These are phyloP conservation scores for Crithidia brevicula DNA, from an alignment of 208 protist species.

Conservation along the genomic window DNA sequence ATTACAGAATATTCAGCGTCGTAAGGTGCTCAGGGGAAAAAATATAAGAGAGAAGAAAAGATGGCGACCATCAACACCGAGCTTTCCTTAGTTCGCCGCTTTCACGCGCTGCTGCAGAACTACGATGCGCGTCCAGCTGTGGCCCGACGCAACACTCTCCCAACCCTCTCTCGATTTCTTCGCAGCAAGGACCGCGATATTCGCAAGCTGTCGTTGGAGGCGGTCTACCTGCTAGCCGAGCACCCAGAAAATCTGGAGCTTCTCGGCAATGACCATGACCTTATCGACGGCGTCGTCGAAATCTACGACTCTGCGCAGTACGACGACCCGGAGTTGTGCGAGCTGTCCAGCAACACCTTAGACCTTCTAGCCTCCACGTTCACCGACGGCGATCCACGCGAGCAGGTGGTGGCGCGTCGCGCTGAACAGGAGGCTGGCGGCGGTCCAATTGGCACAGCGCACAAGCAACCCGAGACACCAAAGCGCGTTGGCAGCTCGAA, in stretches of 20 bases:
- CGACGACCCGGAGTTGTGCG: constrained; percentile 81
- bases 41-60: no score
- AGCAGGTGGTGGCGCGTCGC: constrained; percentile 26
- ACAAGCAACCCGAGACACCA: background rate
- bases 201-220: constrained; percentile 66
- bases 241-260: constrained; percentile 89
- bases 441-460: background rate
- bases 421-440: constrained; percentile 29
- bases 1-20: no score
- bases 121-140: constrained; percentile 82
- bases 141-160: constrained; percentile 85
- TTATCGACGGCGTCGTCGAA: constrained; percentile 63
- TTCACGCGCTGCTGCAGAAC: constrained; percentile 72
- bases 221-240: constrained; percentile 76
- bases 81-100: constrained; percentile 79
- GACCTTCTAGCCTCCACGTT: constrained; percentile 58
- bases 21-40: no score
- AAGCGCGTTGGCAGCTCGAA: constrained; percentile 25
- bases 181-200: constrained; percentile 81
- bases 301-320: constrained; percentile 78
- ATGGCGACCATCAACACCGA: constrained; percentile 80
- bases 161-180: constrained; percentile 80
- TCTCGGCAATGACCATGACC: constrained; percentile 44
- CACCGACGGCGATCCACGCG: constrained; percentile 52
- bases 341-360: constrained; percentile 51